phyloP scores from a whole-genome alignment of 2,329 filamentous ascomycete genomes.

The Penicillium vulpinum region DNA sequence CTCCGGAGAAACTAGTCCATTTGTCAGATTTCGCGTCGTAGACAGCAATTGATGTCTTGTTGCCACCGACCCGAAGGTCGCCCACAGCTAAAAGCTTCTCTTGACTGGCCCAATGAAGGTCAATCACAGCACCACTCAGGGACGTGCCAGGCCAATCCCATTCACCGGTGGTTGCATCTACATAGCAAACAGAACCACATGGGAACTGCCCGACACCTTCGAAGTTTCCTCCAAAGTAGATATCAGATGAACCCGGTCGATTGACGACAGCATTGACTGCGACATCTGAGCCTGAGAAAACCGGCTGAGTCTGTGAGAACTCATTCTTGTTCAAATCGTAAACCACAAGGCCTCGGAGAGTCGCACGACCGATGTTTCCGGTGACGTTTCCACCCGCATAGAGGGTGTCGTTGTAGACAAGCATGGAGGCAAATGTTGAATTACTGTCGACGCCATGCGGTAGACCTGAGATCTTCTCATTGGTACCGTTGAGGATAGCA shows the following conservation, averaged over 20 bases:
- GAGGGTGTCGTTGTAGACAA: conserved; percentile 65
- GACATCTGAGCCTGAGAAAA: conserved; percentile 67
- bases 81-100: conserved; percentile 75
- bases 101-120: conserved; percentile 73
- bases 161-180: conserved; percentile 66
- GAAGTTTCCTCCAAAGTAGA: conserved; percentile 87
- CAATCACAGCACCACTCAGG: conserved; percentile 68
- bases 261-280: conserved; percentile 75
- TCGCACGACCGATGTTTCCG: conserved; percentile 62
- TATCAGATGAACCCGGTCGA: conserved; percentile 67
- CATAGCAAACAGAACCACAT: conserved; percentile 80
- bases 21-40: conserved; percentile 68
- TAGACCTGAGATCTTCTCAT: conserved; percentile 69
- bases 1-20: conserved; percentile 64
- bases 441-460: conserved; percentile 62
- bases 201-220: conserved; percentile 76
- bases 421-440: conserved; percentile 74
- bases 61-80: conserved; percentile 68
- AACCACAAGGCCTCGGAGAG: conserved; percentile 71
- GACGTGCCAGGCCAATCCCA: conserved; percentile 79
- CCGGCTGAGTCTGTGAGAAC: conserved; percentile 68
- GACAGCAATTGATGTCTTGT: conserved; percentile 65
- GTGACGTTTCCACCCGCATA: conserved; percentile 81
- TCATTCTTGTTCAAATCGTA: conserved; percentile 70
- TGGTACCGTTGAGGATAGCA: conserved; percentile 75